Base-by-base conservation (phyloP, 208 protist genomes). In the Acanthamoeba divionensis region DNA sequence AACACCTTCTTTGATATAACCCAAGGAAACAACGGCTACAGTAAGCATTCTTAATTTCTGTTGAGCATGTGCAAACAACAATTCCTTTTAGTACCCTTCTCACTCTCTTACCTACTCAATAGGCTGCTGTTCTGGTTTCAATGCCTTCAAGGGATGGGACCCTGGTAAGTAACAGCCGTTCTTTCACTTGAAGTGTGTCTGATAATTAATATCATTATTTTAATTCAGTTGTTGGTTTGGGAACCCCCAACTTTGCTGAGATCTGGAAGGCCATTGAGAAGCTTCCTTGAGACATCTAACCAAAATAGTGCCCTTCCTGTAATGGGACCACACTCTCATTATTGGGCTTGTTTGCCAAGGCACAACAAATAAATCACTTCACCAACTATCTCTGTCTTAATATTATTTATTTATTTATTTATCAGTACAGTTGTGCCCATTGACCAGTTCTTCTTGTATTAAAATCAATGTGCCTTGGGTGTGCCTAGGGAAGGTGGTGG, bases 1-100 rank as follows among this genome's bases (percentile, higher is more conserved):
- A 24, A 24, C 12, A 86, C 80, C 29, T 94, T 91, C 87, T 83
- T 86, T 18, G 94, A 96, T 82, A 69, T 96, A 45, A 95, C 90
- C 0, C 29, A 21, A 15, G 94, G 94, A 55, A 66, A 89, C 26
- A 96, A 93, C 47, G 36, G 38, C 38, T 29, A 87, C 36, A 36
- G 73, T 83, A 21, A 21, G 21, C 52, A 21, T 57, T 57, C 21
- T 1, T 12, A 2, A 36, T 44, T 1, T 1, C 13, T 44, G 9
- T 48, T 47, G 2, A 12, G 12, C 3, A 48, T 71, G 63, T 71
- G 18, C 12, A 48, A 15, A 2, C 18, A 12, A 2, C 45, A 12
- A 31, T 5, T 71, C 21, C 9, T 71, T 18, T 67, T 26, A 44
- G 18, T 67, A 15, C 1, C 41, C 12, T 67, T 2, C 18, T 5